A percentile compares a stretch with the other conserved stretches of the same genome.
phyloP scores from a whole-genome alignment of 805 yeast species.

The Ascoidea rubescens region DNA sequence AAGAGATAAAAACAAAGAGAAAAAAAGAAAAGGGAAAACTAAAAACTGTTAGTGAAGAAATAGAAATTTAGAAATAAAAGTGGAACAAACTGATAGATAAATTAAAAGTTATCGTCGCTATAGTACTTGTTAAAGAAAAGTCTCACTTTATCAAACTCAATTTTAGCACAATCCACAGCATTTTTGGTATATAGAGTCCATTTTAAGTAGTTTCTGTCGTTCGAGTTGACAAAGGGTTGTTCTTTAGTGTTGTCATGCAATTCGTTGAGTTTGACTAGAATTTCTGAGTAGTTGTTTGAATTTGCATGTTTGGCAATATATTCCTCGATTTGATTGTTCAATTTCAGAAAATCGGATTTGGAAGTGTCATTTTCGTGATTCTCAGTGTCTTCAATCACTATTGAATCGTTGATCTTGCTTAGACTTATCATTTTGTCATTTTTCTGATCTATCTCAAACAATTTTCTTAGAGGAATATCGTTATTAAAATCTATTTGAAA shows the following conservation, averaged over 20 bases:
- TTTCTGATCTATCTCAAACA: neutral
- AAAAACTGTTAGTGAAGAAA: no score
- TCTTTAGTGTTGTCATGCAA: constrained; percentile 17
- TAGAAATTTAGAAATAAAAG: no score
- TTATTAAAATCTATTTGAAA: constrained; percentile 6
- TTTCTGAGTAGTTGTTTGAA: constrained; percentile 5
- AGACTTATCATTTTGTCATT: no score
- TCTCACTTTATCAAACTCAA: constrained; percentile 36
- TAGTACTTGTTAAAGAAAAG: constrained; percentile 38
- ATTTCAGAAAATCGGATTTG: constrained; percentile 7
- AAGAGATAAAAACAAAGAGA: no score
- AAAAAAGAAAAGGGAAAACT: no score
- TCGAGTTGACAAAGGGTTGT: constrained; percentile 9
- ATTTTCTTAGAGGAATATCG: constrained; percentile 6
- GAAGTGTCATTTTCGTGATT: constrained; percentile 18
- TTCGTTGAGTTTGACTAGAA: constrained; percentile 9
- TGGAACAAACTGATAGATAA: no score
- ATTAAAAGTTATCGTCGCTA: constrained; percentile 16
- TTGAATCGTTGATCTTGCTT: neutral
- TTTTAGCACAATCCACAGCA: constrained; percentile 37
- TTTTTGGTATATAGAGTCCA: constrained; percentile 29
- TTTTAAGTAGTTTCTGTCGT: constrained; percentile 15
- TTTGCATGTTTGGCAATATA: constrained; percentile 7
- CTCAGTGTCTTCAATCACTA: neutral
- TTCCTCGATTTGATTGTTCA: constrained; percentile 2